Percentiles rank a stretch among this genome's conserved stretches.
These are phyloP conservation scores for Didymella segeticola DNA, from an alignment of 2,329 filamentous ascomycete genomes.

Conservation along the genomic window DNA sequence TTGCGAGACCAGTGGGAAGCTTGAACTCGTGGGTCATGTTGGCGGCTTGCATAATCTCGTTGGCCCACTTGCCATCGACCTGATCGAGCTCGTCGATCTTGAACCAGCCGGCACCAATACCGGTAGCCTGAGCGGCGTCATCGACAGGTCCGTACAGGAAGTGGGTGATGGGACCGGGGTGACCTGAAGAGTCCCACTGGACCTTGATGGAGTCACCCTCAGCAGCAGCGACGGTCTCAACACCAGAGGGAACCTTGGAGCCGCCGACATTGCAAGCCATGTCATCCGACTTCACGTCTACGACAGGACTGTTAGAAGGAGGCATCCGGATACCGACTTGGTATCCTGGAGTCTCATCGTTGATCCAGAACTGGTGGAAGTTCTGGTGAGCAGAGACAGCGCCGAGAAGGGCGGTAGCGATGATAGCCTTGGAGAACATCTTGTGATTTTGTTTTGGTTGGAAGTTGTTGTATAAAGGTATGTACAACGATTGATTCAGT, in stretches of 20 bases:
- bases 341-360: slow-evolving; percentile 37
- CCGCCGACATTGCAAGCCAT: slow-evolving; percentile 46
- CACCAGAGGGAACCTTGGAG: slow-evolving; percentile 36
- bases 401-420: slow-evolving; percentile 34
- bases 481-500: slow-evolving; percentile 18
- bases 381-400: slow-evolving; percentile 44
- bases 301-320: slow-evolving; percentile 42
- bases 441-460: slow-evolving; percentile 21
- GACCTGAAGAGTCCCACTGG: slow-evolving; percentile 41
- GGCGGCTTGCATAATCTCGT: slow-evolving; percentile 45
- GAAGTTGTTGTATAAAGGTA: slow-evolving; percentile 18
- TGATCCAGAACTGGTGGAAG: slow-evolving; percentile 42
- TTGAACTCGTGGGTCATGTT: slow-evolving; percentile 48
- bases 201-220: slow-evolving; percentile 45
- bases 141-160: slow-evolving; percentile 57
- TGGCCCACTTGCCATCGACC: slow-evolving; percentile 41
- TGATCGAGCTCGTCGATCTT: slow-evolving; percentile 46
- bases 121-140: slow-evolving; percentile 54
- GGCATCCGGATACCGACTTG: slow-evolving; percentile 47
- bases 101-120: slow-evolving; percentile 45
- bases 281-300: slow-evolving; percentile 39
- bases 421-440: slow-evolving; percentile 42
- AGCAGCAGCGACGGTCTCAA: slow-evolving; percentile 35
- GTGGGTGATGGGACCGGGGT: slow-evolving; percentile 46
- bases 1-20: slow-evolving; percentile 50